Base-by-base conservation (phyloP, 331 rosid species). In the Malus hybrid region DNA sequence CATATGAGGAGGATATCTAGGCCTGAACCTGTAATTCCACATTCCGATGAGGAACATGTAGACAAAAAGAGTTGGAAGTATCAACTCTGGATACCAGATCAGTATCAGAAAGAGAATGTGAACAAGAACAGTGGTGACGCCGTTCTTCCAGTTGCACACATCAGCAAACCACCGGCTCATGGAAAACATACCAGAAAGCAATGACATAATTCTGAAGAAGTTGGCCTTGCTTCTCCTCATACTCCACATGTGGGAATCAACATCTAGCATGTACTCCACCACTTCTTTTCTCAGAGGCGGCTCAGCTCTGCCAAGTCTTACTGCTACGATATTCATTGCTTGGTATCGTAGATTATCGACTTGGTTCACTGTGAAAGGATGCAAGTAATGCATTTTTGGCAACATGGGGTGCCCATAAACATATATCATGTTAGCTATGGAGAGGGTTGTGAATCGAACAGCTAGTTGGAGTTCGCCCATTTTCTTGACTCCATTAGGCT, bases 221-320 rank as follows among this genome's bases (percentile, higher is more conserved):
- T 93, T 93, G 13, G 91, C 97, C 79, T 93, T 93, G 90, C 98
- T 93, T 83, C 93, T 88, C 77, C 98, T 88, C 92, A 93, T 93
- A 78, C 98, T 93, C 98, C 98, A 91, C 80, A 91, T 74, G 62
- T 90, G 94, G 10, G 98, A 93, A 79, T 93, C 98, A n/a, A 88
- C 91, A 72, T 93, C 97, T 22, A 93, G 46, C 97, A 93, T 93
- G 90, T 86, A 91, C 79, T 93, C 98, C 44, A 93, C 90, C 59
- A 88, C 93, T 55, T 93, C 98, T 75, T 90, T 93, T 60, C 98
- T 85, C 6, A 91, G 85, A 12, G 97, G 94, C 8, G 98, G 97
- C 72, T 93, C 97, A 6, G 98, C 97, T 69, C 98, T 74, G 65
- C 96, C 82, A 3, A 93, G 94, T 80, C 94, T 86, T 19, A n/a